phyloP scores from a whole-genome alignment of 345 rosid species.

The Dovyalis caffra region DNA sequence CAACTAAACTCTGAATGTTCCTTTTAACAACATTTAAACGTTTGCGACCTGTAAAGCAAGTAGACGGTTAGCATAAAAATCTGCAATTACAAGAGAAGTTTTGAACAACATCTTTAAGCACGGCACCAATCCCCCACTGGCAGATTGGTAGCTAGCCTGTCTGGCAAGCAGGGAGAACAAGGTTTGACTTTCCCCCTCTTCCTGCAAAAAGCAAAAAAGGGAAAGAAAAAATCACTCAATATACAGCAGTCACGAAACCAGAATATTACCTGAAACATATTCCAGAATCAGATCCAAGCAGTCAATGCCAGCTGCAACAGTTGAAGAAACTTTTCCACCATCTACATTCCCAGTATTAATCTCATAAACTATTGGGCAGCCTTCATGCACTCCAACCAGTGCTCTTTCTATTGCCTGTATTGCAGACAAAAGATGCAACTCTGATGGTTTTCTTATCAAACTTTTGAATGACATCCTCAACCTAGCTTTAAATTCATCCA shows the following conservation, averaged over 20 bases:
- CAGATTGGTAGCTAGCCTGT: neutral
- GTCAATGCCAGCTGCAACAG: slow-evolving; percentile 78
- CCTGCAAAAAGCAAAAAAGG: neutral
- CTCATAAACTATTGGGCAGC: slow-evolving; percentile 38
- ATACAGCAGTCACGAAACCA: neutral
- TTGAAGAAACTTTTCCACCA: slow-evolving; percentile 66
- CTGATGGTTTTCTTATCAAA: slow-evolving; percentile 56
- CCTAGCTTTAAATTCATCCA: slow-evolving; percentile 66
- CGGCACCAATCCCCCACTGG: neutral
- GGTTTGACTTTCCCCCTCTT: neutral
- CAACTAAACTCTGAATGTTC: slow-evolving; percentile 59
- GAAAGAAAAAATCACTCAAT: neutral
- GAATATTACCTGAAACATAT: slow-evolving; percentile 64
- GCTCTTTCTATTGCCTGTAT: slow-evolving; percentile 79
- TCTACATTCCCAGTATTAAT: slow-evolving; percentile 53
- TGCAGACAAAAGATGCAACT: slow-evolving; percentile 62
- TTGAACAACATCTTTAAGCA: neutral
- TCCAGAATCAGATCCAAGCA: slow-evolving; percentile 89
- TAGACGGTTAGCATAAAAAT: slow-evolving; percentile 24
- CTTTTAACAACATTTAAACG: slow-evolving; percentile 57
- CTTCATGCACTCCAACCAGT: slow-evolving; percentile 65
- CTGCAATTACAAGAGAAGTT: neutral
- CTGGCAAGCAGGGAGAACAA: neutral
- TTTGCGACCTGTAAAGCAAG: slow-evolving; percentile 58
- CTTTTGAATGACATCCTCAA: slow-evolving; percentile 66